Base-by-base conservation (phyloP, 169 alveolate species). In the Cystoisospora suis region DNA sequence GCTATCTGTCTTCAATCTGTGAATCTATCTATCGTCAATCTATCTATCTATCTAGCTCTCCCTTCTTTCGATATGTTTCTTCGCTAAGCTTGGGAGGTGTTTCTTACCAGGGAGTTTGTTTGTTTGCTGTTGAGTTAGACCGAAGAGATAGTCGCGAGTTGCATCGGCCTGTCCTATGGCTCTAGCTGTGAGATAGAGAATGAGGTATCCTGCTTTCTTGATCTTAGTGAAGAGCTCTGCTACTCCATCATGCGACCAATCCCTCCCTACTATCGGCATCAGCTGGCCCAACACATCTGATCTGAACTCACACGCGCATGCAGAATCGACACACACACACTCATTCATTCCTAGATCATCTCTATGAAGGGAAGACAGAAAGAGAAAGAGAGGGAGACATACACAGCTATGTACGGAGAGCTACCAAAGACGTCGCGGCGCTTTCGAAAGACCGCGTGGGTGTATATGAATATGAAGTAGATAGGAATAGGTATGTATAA, bases 161-260 rank as follows among this genome's bases (percentile, higher is more conserved):
- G 95, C 93, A 81, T 97, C 99, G 23, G 99, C 99, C 94, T 97
- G 98, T 2, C 99, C 99, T 44, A 99, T 99, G 20, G 99, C 99
- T 88, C 99, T 96, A 44, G 99, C 99, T 3, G 99, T 97, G 53
- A 99, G 95, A 89, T 99, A 99, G 29, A 99, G 93, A 56, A 99
- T 97, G 88, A 97, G 97, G 95, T 99, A 99, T 4, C 99, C 99
- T 93, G 97, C 97, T n/a, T 88, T 86, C 75, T 94, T 77, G 59
- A 98, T 95, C 87, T 97, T 97, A 45, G 98, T 95, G 92, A 96
- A 98, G 86, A 99, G 93, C 86, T 96, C 98, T 12, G 98, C 98
- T 0, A 98, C 99, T 0, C 99, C 99, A 17, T 95, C 94, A 93
- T 99, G 99, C 45, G 99, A 95, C 99, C 99, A 99, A 94, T 99